Evolutionary conservation across 2,329 filamentous ascomycete species (phyloP).

Genomic region (Claviceps fusiformis): DNA sequence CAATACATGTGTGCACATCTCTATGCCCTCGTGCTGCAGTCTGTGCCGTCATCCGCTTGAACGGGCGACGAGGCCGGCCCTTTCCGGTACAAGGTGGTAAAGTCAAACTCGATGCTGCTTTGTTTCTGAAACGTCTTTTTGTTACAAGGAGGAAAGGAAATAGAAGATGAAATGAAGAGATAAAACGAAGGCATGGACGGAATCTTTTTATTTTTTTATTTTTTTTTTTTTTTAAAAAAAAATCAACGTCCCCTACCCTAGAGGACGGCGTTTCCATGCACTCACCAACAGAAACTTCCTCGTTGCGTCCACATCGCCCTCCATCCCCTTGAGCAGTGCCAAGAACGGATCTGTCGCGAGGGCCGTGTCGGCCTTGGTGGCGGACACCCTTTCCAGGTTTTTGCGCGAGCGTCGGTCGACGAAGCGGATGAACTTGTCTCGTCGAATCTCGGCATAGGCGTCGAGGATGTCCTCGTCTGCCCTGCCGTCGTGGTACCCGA

Average conservation of each 20-base stretch:
- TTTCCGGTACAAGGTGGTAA: slow-evolving; percentile 2
- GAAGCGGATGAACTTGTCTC: slow-evolving; percentile 18
- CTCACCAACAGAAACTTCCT: slow-evolving; percentile 5
- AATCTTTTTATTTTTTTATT: no score
- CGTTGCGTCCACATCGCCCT: slow-evolving; percentile 5
- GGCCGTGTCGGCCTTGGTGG: background rate
- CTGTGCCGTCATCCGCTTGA: background rate
- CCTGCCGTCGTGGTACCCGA: slow-evolving; percentile 24
- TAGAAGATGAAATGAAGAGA: no score
- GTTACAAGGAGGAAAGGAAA: no score
- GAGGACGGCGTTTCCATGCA: background rate
- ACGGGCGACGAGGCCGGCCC: background rate
- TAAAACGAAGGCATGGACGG: no score
- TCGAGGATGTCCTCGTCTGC: slow-evolving; percentile 27
- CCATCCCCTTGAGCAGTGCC: slow-evolving; percentile 4
- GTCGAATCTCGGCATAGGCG: slow-evolving; percentile 22
- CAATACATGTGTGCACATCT: no score
- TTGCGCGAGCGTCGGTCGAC: slow-evolving; percentile 6
- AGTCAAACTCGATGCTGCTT: slow-evolving; percentile 8
- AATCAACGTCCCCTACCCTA: no score
- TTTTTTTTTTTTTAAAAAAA: no score
- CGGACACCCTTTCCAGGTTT: slow-evolving; percentile 4
- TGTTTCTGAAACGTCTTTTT: slow-evolving; percentile 1
- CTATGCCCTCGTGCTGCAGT: background rate
- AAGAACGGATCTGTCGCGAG: slow-evolving; percentile 5